These are phyloP conservation scores for Ambrosia hybrid DNA, from an alignment of 140 eudicot species.

Conservation along the genomic window DNA sequence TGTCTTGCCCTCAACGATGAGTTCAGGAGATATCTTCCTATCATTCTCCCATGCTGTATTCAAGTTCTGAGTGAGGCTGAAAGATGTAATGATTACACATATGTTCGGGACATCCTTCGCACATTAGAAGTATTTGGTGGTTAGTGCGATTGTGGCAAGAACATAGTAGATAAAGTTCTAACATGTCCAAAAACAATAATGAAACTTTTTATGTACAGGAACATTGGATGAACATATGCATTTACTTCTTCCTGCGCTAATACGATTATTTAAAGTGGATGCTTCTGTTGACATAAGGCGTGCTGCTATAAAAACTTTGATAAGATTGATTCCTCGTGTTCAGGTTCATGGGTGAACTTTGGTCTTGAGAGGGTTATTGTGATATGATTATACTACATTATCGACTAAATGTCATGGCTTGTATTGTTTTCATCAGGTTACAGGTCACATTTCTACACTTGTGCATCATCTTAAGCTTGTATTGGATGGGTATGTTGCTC, in stretches of 20 bases:
- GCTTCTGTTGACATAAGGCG: constrained; percentile 89
- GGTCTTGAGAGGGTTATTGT: constrained; percentile 2
- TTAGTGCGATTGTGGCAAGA: constrained; percentile 36
- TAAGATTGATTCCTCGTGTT: constrained; percentile 86
- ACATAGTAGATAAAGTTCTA: background rate
- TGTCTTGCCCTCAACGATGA: constrained; percentile 96
- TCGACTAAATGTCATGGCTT: constrained; percentile 17
- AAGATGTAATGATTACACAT: constrained; percentile 85
- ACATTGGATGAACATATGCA: constrained; percentile 98
- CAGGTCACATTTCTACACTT: constrained; percentile 91
- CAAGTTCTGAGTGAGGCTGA: constrained; percentile 98
- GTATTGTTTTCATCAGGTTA: constrained; percentile 51
- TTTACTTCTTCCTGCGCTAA: constrained; percentile 89
- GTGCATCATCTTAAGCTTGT: constrained; percentile 98
- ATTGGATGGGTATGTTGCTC: constrained; percentile 78
- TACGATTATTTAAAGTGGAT: constrained; percentile 85
- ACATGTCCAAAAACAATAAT: constrained; percentile 19
- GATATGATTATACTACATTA: background rate
- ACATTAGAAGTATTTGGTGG: constrained; percentile 98
- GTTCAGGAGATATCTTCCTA: constrained; percentile 78
- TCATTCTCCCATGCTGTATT: constrained; percentile 80
- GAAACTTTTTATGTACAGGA: constrained; percentile 49
- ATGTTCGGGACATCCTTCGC: constrained; percentile 79
- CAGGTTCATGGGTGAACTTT: constrained; percentile 49
- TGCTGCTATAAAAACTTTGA: constrained; percentile 87